These are phyloP conservation scores for Flaveria robusta DNA, from an alignment of 129 eudicot genomes.

Conservation along the genomic window DNA sequence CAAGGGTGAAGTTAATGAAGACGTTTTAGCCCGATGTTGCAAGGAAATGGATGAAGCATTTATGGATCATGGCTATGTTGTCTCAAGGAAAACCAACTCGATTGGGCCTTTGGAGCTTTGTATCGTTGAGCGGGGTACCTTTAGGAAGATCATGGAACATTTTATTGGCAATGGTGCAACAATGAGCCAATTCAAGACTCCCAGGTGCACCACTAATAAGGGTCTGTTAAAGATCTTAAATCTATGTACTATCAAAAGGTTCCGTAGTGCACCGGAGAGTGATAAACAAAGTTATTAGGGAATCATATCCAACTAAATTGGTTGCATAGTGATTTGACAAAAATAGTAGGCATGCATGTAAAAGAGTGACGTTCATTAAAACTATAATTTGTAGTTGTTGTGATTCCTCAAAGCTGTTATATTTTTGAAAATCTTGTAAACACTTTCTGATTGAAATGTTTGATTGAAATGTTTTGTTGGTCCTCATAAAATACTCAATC, in stretches of 20 bases:
- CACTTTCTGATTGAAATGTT: too few relatives aligned
- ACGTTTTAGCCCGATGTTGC: conserved; percentile 59
- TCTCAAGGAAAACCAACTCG: conserved; percentile 60
- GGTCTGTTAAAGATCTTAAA: conserved; percentile 53
- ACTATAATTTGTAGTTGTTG: too few relatives aligned
- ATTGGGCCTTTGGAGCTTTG: conserved; percentile 83
- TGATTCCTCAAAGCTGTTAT: too few relatives aligned
- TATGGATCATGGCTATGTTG: conserved; percentile 80
- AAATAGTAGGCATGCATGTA: too few relatives aligned
- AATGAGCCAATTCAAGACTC: conserved; percentile 91
- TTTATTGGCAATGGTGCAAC: conserved; percentile 75
- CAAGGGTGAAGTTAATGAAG: conserved; percentile 59
- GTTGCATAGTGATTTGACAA: too few relatives aligned
- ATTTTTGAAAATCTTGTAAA: too few relatives aligned
- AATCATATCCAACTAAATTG: too few relatives aligned
- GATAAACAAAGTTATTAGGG: too few relatives aligned
- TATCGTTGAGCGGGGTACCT: conserved; percentile 74
- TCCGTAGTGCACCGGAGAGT: conserved; percentile 50
- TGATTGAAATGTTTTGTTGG: too few relatives aligned
- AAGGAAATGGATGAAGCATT: conserved; percentile 74
- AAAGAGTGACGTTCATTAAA: too few relatives aligned
- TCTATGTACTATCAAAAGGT: conserved; percentile 52
- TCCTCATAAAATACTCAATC: too few relatives aligned
- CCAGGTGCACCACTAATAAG: conserved; percentile 78
- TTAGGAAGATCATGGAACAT: conserved; percentile 74